These are phyloP conservation scores for Atalantia buxifolia DNA, from an alignment of 345 rosid species.

Conservation along the genomic window DNA sequence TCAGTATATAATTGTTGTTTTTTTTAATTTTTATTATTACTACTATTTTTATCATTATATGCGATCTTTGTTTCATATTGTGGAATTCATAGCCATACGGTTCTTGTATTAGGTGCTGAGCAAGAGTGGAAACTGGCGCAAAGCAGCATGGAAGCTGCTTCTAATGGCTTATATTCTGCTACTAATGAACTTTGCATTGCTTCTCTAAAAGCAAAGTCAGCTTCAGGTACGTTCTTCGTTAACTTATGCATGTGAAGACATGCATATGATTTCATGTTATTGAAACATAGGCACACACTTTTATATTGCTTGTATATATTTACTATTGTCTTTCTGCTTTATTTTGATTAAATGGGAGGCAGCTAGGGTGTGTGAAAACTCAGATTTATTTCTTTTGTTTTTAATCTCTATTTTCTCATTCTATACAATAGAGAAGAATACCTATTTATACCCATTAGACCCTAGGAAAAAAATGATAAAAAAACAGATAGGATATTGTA, in stretches of 20 bases:
- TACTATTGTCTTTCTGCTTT: background rate
- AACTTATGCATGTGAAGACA: background rate
- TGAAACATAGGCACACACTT: slow-evolving; percentile 5
- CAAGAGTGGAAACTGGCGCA: slow-evolving; percentile 85
- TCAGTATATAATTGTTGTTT: slow-evolving; percentile 7
- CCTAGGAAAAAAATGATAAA: no score
- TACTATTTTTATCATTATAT: slow-evolving; percentile 1
- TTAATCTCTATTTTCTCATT: no score
- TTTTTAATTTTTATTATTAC: no score
- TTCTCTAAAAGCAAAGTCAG: slow-evolving; percentile 77
- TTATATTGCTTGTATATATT: slow-evolving; percentile 1
- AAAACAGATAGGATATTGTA: no score
- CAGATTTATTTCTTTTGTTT: no score
- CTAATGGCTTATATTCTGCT: slow-evolving; percentile 65
- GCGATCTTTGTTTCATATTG: background rate
- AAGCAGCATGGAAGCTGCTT: slow-evolving; percentile 80
- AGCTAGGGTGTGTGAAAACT: background rate
- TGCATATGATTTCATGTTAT: slow-evolving; percentile 3
- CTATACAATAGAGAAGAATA: no score
- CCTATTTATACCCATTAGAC: no score
- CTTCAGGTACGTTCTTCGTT: slow-evolving; percentile 57
- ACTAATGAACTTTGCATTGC: slow-evolving; percentile 70
- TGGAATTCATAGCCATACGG: slow-evolving; percentile 12
- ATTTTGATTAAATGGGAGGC: no score
- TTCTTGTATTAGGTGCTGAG: slow-evolving; percentile 51